Evolutionary conservation across 768 basidiomycete genomes (phyloP), one percentile per base, ranked within the genome.

Genomic region (Phylloporus scabripes): DNA sequence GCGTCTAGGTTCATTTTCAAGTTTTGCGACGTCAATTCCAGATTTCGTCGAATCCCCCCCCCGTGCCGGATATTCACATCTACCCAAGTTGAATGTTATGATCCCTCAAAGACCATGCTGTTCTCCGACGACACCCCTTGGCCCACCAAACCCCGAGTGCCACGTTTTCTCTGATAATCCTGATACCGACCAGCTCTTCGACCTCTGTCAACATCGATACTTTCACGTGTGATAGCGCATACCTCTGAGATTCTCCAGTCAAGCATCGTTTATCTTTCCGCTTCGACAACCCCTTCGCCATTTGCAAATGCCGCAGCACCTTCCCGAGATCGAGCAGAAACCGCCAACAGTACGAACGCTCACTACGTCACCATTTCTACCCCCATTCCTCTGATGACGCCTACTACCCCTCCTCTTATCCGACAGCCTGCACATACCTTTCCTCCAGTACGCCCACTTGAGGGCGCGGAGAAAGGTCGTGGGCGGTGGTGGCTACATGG

Each of bases 71-170:
- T 15, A 7, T 14, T 11, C 36, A 2, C 39, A 23, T 42, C 7
- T 9, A 1, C 36, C n/a, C 48, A 6, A 29, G 36, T 9, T 29
- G 42, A 34, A 44, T 5, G 47, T 40, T 4, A 17, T 31, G 24
- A 50, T 43, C 28, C 40, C 11, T 31, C n/a, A 14, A 38, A 31
- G 36, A 48, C 32, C 21, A 5, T 11, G 17, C 32, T 15, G 32
- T 20, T 48, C 17, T 23, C 40, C 12, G 47, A 40, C 29, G 33
- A 18, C 29, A 46, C 48, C 45, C 43, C 20, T 52, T 21, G 8
- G 17, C 48, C 26, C 36, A 46, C 28, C 42, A 0, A 24, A 9
- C 42, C 31, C 52, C 39, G 33, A 51, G 44, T 37, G 20, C 15
- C 5, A 44, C 15, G 0, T 38, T 5, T 5, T 32, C 32, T 26